These are phyloP conservation scores for Annona cherimola DNA, from an alignment of 164 flowering plant genomes.

Conservation along the genomic window DNA sequence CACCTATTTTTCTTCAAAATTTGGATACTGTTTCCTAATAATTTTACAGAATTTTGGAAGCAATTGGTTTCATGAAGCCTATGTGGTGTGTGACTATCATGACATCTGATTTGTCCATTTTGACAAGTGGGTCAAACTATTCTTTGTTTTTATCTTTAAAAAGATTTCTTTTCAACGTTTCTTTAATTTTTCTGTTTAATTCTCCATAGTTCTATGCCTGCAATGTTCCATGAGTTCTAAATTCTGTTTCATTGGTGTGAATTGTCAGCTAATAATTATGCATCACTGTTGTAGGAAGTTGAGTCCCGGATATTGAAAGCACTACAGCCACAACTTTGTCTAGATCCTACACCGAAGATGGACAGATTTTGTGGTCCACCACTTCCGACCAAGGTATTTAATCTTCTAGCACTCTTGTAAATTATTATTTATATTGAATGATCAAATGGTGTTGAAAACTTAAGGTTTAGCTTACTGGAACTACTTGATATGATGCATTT, in stretches of 20 bases:
- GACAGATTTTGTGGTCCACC: slow-evolving; percentile 58
- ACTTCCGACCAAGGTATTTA: slow-evolving; percentile 50
- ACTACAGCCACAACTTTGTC: slow-evolving; percentile 73
- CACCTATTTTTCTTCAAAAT: too few relatives aligned
- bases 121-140: too few relatives aligned
- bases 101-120: too few relatives aligned
- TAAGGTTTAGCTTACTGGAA: not conserved
- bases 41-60: too few relatives aligned
- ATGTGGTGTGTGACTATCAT: too few relatives aligned
- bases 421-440: too few relatives aligned
- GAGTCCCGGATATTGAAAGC: slow-evolving; percentile 89
- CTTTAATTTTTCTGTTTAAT: too few relatives aligned
- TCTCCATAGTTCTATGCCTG: too few relatives aligned
- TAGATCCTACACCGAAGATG: slow-evolving; percentile 80
- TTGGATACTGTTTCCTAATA: too few relatives aligned
- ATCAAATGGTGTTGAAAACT: not conserved
- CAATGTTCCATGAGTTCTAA: not conserved
- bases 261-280: not conserved
- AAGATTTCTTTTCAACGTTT: too few relatives aligned
- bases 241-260: not conserved
- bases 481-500: not conserved
- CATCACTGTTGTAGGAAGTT: slow-evolving; percentile 53
- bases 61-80: too few relatives aligned
- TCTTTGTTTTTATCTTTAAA: too few relatives aligned
- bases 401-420: not conserved